These are phyloP conservation scores for Acanthamoeba lenticulata DNA, from an alignment of 208 protist species.

Conservation along the genomic window DNA sequence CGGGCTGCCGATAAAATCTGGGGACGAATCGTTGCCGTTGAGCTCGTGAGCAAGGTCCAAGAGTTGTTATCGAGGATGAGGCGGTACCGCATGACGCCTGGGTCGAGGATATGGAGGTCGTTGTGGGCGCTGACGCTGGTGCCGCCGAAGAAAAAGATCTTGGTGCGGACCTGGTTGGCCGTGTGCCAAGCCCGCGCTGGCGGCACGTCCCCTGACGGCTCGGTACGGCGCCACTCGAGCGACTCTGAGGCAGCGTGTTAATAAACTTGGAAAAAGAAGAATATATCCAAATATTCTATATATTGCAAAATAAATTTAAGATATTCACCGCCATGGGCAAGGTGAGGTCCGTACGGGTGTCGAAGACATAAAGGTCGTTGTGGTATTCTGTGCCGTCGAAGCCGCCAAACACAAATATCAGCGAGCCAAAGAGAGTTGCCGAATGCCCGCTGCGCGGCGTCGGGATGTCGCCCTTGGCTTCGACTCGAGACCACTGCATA, in stretches of 20 bases:
- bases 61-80: neutral
- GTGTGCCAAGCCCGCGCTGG: conserved; percentile 43
- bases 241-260: neutral
- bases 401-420: conserved; percentile 64
- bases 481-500: neutral
- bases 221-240: neutral
- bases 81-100: neutral
- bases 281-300: neutral
- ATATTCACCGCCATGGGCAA: neutral
- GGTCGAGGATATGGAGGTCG: conserved; percentile 43
- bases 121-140: neutral
- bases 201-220: neutral
- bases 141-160: conserved; percentile 42
- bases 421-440: conserved; percentile 36
- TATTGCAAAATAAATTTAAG: neutral
- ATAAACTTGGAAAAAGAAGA: neutral
- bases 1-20: neutral
- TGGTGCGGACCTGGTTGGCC: conserved; percentile 48
- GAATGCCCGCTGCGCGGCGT: conserved; percentile 45
- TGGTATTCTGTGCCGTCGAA: conserved; percentile 3
- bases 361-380: conserved; percentile 54
- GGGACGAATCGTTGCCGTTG: neutral
- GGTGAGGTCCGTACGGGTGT: neutral
- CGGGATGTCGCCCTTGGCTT: neutral
- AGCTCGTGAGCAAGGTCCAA: neutral